These are phyloP conservation scores for Colletotrichum spaethianum DNA, from an alignment of 2,329 filamentous ascomycete species.

Conservation along the genomic window DNA sequence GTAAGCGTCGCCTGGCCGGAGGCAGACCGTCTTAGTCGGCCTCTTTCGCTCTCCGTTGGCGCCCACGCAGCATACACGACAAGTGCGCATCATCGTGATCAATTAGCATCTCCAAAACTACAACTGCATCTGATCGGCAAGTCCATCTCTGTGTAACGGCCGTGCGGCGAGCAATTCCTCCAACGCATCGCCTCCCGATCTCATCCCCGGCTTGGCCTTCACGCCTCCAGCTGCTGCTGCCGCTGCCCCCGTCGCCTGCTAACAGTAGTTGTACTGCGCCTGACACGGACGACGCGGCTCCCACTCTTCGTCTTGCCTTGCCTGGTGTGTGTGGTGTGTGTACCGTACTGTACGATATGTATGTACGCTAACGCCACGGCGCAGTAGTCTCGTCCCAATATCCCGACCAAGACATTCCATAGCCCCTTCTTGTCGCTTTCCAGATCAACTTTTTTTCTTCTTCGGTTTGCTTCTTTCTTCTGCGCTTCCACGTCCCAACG, in stretches of 20 bases:
- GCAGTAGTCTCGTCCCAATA: slow-evolving; percentile 32
- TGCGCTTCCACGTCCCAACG: not conserved
- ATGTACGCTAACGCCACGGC: slow-evolving; percentile 28
- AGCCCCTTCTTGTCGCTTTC: slow-evolving; percentile 26
- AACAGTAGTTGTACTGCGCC: not conserved
- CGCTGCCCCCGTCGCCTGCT: not conserved
- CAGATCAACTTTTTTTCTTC: slow-evolving; percentile 33
- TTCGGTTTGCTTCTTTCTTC: slow-evolving; percentile 1
- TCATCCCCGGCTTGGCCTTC: not conserved
- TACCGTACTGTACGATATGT: no score
- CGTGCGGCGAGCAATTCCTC: slow-evolving; percentile 7
- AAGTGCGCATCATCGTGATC: not conserved
- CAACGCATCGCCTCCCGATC: slow-evolving; percentile 1
- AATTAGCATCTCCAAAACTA: no score
- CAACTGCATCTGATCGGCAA: not conserved
- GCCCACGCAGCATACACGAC: no score
- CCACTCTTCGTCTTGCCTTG: not conserved
- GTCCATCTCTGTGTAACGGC: not conserved
- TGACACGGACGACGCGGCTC: not conserved
- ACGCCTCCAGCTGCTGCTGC: not conserved
- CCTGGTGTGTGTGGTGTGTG: slow-evolving; percentile 7
- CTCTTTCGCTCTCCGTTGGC: not conserved
- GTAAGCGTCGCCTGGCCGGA: not conserved
- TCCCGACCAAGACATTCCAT: slow-evolving; percentile 36
- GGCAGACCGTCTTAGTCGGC: not conserved